These are phyloP conservation scores for Uncinocarpus reesii DNA, from an alignment of 2,329 filamentous ascomycete genomes.

Conservation along the genomic window DNA sequence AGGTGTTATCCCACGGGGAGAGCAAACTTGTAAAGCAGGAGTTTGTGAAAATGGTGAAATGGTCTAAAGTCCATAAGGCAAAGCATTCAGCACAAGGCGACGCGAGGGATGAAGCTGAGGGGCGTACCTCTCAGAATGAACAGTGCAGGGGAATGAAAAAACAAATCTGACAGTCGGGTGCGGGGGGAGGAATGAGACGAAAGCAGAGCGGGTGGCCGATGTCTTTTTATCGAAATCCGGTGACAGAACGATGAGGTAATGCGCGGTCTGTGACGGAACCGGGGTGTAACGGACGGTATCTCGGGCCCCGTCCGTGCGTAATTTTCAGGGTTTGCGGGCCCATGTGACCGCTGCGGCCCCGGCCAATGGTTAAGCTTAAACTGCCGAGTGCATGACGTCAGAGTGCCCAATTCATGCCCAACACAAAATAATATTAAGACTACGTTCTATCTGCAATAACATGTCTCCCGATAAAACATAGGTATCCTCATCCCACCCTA, in stretches of 20 bases:
- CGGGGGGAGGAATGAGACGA: neutral
- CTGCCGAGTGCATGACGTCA: conserved; percentile 5
- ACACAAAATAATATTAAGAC: too few relatives aligned
- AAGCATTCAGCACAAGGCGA: conserved; percentile 1
- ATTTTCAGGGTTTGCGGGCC: neutral
- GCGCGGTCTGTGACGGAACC: neutral
- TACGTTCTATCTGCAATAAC: too few relatives aligned
- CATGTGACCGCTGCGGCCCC: neutral
- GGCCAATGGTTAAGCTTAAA: conserved; percentile 7
- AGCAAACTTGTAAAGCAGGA: conserved; percentile 10
- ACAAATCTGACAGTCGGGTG: neutral
- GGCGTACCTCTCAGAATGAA: conserved; percentile 1
- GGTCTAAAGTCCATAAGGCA: conserved; percentile 9
- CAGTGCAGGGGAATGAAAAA: neutral
- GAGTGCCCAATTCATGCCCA: too few relatives aligned
- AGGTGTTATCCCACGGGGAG: conserved; percentile 11
- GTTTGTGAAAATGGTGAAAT: neutral
- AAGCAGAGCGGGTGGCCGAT: neutral
- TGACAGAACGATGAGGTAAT: conserved; percentile 4
- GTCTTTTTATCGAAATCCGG: neutral
- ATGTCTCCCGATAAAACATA: neutral
- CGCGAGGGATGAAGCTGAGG: neutral
- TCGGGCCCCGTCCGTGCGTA: neutral
- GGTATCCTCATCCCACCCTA: neutral
- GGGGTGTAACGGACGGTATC: neutral